Percentiles rank a stretch among this genome's conserved stretches.
phyloP scores from a whole-genome alignment of 129 eudicot genomes.

The Apium graveolens region DNA sequence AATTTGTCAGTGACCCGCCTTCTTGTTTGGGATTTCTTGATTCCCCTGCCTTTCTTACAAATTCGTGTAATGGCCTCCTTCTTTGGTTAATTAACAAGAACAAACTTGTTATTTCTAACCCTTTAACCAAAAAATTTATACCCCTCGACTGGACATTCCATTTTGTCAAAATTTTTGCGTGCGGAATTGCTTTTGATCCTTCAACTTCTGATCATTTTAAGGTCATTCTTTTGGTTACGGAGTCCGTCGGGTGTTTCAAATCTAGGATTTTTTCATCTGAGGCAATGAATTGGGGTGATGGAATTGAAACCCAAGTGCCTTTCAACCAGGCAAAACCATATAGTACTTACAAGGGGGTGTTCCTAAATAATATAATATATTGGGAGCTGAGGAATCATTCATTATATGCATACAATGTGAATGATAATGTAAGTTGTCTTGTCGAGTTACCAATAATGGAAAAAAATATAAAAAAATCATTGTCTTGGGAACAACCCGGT shows the following conservation, averaged over 20 bases:
- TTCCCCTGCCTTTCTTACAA: constrained; percentile 8
- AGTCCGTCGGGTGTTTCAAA: background rate
- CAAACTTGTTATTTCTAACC: constrained; percentile 17
- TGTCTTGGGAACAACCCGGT: constrained; percentile 1
- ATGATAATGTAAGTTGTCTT: background rate
- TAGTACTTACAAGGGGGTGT: background rate
- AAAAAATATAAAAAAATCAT: background rate
- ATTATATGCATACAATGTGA: constrained; percentile 10
- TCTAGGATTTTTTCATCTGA: constrained; percentile 11
- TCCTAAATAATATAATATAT: background rate
- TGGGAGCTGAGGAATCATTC: constrained; percentile 9
- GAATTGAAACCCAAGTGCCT: background rate
- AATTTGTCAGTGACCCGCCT: constrained; percentile 8
- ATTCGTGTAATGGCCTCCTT: constrained; percentile 14
- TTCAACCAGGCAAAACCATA: background rate
- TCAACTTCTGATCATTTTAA: constrained; percentile 3
- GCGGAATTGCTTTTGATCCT: constrained; percentile 18
- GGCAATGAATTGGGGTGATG: constrained; percentile 9
- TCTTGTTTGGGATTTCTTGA: constrained; percentile 17
- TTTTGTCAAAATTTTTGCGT: background rate
- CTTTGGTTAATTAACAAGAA: background rate
- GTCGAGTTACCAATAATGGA: background rate
- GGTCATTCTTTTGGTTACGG: constrained; percentile 1
- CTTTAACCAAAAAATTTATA: constrained; percentile 1
- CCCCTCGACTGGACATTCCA: background rate